phyloP scores from a whole-genome alignment of 257 asterid genomes.

The Nicotiana sylvestris region DNA sequence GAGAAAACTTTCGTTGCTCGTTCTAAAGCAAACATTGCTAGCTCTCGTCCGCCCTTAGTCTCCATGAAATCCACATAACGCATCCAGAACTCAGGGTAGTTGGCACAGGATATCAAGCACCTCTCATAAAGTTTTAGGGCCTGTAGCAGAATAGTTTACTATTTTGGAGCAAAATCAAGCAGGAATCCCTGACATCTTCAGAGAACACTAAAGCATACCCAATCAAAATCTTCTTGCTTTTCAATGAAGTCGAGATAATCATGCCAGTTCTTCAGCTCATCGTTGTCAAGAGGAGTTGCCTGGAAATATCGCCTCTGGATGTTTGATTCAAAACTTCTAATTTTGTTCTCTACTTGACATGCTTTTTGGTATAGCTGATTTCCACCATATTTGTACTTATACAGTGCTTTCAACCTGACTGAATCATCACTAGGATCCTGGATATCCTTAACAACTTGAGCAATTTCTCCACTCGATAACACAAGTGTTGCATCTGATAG shows the following conservation, averaged over 20 bases:
- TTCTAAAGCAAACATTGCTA: constrained; percentile 65
- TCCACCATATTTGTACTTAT: constrained; percentile 58
- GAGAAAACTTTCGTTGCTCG: constrained; percentile 71
- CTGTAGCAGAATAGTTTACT: constrained; percentile 33
- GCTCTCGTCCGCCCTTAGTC: constrained; percentile 71
- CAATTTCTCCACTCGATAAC: constrained; percentile 48
- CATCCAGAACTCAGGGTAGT: constrained; percentile 87
- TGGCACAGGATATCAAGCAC: constrained; percentile 91
- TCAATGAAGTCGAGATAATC: constrained; percentile 72
- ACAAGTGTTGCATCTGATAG: constrained; percentile 27
- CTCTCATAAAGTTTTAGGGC: constrained; percentile 77
- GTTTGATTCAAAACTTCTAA: constrained; percentile 57
- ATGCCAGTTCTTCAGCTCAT: constrained; percentile 79
- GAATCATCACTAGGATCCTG: constrained; percentile 51
- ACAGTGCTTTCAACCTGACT: constrained; percentile 58
- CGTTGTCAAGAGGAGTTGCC: constrained; percentile 58
- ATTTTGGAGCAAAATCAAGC: constrained; percentile 8
- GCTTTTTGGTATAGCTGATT: constrained; percentile 64
- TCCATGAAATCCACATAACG: constrained; percentile 85
- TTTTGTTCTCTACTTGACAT: constrained; percentile 48
- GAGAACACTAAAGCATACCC: constrained; percentile 36
- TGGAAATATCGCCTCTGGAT: constrained; percentile 60
- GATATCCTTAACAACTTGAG: constrained; percentile 56
- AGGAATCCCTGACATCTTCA: constrained; percentile 5
- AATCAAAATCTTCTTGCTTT: constrained; percentile 68